A percentile compares a stretch with the other conserved stretches of the same genome.
Evolutionary conservation across 2,329 filamentous ascomycete species (phyloP).

Genomic region (Cryphonectria parasitica): DNA sequence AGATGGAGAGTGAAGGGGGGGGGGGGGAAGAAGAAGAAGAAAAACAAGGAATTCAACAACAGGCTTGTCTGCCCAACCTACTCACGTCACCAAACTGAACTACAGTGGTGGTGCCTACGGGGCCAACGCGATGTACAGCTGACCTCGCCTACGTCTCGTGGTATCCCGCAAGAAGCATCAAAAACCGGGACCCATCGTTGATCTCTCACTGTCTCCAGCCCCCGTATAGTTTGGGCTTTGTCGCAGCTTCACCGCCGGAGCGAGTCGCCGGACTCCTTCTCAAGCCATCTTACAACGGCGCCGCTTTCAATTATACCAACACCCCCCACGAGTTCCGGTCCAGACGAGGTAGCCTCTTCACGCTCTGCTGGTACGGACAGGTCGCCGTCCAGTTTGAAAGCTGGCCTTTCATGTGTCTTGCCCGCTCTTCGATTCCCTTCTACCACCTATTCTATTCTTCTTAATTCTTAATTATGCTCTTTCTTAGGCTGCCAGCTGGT

Average conservation of each 20-base stretch:
- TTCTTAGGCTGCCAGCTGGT: slow-evolving; percentile 15
- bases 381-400: slow-evolving; percentile 14
- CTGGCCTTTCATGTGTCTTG: slow-evolving; percentile 28
- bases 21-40: neutral
- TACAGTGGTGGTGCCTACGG: neutral
- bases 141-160: slow-evolving; percentile 7
- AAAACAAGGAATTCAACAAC: neutral
- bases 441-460: slow-evolving; percentile 10
- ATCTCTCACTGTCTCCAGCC: slow-evolving; percentile 6
- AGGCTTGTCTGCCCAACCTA: neutral
- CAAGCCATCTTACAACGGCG: neutral
- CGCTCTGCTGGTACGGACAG: slow-evolving; percentile 11
- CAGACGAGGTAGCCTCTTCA: neutral
- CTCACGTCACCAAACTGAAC: neutral
- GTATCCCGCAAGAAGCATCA: neutral
- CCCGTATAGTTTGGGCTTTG: slow-evolving; percentile 16
- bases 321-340: neutral
- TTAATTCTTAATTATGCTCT: slow-evolving; percentile 18
- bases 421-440: neutral
- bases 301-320: neutral
- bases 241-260: slow-evolving; percentile 16
- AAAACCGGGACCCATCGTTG: neutral
- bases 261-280: too few species aligned
- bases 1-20: too few species aligned
- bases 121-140: neutral